These are phyloP conservation scores for Trichoderma atrobrunneum DNA, from an alignment of 2,329 filamentous ascomycete genomes.

Conservation along the genomic window DNA sequence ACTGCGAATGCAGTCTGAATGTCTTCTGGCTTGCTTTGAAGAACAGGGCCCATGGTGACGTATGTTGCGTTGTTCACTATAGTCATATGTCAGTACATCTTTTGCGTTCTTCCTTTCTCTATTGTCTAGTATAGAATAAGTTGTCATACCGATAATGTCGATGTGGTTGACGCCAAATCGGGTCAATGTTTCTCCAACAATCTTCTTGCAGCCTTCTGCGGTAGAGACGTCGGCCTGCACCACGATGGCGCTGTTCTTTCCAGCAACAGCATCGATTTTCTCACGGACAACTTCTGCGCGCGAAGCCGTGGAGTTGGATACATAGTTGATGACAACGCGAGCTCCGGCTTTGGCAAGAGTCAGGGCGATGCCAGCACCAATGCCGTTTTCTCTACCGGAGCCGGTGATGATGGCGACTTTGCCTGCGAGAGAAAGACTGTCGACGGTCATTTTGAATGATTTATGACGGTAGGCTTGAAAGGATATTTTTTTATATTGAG, in stretches of 20 bases:
- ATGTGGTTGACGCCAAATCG: background rate
- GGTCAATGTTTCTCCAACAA: background rate
- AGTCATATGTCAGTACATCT: background rate
- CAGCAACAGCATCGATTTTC: background rate
- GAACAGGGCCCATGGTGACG: background rate
- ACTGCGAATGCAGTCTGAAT: background rate
- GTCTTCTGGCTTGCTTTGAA: background rate
- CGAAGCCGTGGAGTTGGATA: constrained; percentile 32
- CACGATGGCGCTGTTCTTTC: background rate
- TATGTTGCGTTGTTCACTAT: background rate
- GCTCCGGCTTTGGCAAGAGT: constrained; percentile 39
- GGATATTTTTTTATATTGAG: background rate
- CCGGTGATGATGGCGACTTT: constrained; percentile 43
- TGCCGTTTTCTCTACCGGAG: constrained; percentile 39
- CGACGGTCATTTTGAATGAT: background rate
- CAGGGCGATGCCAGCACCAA: constrained; percentile 39
- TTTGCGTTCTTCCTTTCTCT: background rate
- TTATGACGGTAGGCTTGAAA: background rate
- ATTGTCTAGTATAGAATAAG: too few species aligned
- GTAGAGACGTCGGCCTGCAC: background rate
- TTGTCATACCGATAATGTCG: background rate
- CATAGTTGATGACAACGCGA: constrained; percentile 37
- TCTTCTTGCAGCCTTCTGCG: background rate
- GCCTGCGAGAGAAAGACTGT: constrained; percentile 32
- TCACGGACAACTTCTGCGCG: constrained; percentile 25